Evolutionary conservation across 768 basidiomycete species (phyloP), one percentile per base, ranked within the genome.

Genomic region (Udeniomyces megalosporus): DNA sequence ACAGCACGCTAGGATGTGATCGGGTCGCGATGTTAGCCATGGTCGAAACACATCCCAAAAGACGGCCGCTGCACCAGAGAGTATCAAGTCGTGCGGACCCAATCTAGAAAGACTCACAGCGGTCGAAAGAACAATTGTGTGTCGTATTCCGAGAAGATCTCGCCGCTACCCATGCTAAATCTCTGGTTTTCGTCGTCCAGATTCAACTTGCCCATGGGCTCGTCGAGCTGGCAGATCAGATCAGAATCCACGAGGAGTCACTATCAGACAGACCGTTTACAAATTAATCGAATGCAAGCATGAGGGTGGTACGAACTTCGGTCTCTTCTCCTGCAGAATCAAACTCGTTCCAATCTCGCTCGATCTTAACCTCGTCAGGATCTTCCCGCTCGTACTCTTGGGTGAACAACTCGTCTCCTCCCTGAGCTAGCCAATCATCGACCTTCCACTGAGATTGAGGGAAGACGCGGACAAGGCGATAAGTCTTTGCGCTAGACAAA

Each of bases 1-100:
- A 96, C 73, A 93, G 92, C 67, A 81, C 82, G 66, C 88, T 91
- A 58, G 4, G 47, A 42, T 15, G 6, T n/a, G n/a, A n/a, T n/a
- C n/a, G n/a, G n/a, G n/a, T n/a, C n/a, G n/a, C n/a, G n/a, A n/a
- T n/a, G n/a, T n/a, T n/a, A n/a, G n/a, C n/a, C n/a, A n/a, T n/a
- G n/a, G n/a, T n/a, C 11, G 17, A 42, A 42, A 42, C 38, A 42
- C 38, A 8, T 8, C 17, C 38, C 38, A 42, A 8, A 17, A 17
- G 17, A 42, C 38, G 17, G 38, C 17, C 38, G 38, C 38, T 42
- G 8, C 38, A 42, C 8, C 38, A 8, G 17, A 17, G 38, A 17
- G 38, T 42, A n/a, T n/a, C n/a, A n/a, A n/a, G n/a, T n/a, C n/a
- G n/a, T n/a, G n/a, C n/a, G n/a, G n/a, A n/a, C n/a, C n/a, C n/a